Evolutionary conservation across 106 monocot genomes (phyloP), one percentile per base, ranked within the genome.

Genomic region (Gastrodia elata): DNA sequence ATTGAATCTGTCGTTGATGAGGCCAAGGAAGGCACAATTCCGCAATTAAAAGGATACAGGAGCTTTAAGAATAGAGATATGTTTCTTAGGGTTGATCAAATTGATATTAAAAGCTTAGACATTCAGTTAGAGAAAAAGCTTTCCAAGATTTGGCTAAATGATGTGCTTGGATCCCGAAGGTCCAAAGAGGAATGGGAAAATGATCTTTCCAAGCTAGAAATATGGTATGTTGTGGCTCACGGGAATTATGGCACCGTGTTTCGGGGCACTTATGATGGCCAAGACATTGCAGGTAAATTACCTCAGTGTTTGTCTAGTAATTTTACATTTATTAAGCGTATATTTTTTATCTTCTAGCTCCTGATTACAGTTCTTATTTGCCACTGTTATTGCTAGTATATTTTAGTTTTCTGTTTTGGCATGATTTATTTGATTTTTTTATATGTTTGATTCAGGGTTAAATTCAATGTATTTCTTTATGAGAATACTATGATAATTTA

Each of bases 71-170:
- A 34, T 15, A 70, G 74, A 22, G 84, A 87, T 24, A 79, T 74
- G 76, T 84, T 79, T 73, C 15, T 87, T 41, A 81, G 84, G 67
- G 87, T 84, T 8, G 84, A 84, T 69, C 73, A 73, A 65, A 74
- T 87, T 71, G 84, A 87, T 75, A 39, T 87, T n/a, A 87, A 87
- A 76, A 79, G 55, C 67, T 72, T 87, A 30, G 87, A 87, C 71
- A 40, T 79, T 41, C 73, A 79, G 13, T 74, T 83, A 20, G 83
- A 87, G 78, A 87, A 87, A 69, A 77, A 76, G 25, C 38, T 83
- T 34, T 78, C 68, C 13, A 75, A 81, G 43, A 81, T 42, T 0
- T 83, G 87, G 87, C 39, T 80, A 5, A 84, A 46, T 68, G 64
- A 74, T 65, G 75, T 69, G 25, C 59, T 20, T 68, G 70, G 52